phyloP scores from a whole-genome alignment of 148 eudicot species.

The Silene latifolia region DNA sequence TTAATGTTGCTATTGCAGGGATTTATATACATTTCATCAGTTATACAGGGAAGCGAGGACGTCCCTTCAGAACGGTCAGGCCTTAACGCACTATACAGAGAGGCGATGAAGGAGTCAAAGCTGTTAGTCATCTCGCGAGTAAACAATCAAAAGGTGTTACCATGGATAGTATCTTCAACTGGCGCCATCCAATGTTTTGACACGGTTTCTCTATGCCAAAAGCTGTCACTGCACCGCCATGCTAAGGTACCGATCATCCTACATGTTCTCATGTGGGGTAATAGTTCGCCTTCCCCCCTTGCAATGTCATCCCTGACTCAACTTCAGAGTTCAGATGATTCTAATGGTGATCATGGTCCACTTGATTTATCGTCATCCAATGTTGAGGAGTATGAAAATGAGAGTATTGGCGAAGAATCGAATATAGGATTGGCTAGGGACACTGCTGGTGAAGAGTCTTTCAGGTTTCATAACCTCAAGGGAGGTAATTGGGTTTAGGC shows the following conservation, averaged over 20 bases:
- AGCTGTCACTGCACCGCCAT: conserved; percentile 74
- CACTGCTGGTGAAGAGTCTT: conserved; percentile 65
- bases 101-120: conserved; percentile 48
- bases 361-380: neutral
- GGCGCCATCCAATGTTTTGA: conserved; percentile 78
- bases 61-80: conserved; percentile 66
- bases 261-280: conserved; percentile 55
- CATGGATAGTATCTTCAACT: conserved; percentile 72
- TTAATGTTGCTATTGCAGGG: conserved; percentile 41
- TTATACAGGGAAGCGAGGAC: conserved; percentile 44
- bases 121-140: conserved; percentile 63
- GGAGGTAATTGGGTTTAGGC: conserved; percentile 55
- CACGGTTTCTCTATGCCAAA: conserved; percentile 77
- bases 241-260: conserved; percentile 52
- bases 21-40: conserved; percentile 72
- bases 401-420: conserved; percentile 9
- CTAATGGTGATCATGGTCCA: conserved; percentile 11
- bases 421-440: conserved; percentile 43
- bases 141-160: conserved; percentile 67
- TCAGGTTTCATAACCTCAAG: conserved; percentile 53
- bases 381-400: conserved; percentile 6
- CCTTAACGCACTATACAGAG: conserved; percentile 51
- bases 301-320: conserved; percentile 20
- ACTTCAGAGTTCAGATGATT: neutral
- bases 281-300: conserved; percentile 21